Conservation (phyloP, 2,329 filamentous ascomycete genomes). For the Botrytis sinoallii region DNA sequence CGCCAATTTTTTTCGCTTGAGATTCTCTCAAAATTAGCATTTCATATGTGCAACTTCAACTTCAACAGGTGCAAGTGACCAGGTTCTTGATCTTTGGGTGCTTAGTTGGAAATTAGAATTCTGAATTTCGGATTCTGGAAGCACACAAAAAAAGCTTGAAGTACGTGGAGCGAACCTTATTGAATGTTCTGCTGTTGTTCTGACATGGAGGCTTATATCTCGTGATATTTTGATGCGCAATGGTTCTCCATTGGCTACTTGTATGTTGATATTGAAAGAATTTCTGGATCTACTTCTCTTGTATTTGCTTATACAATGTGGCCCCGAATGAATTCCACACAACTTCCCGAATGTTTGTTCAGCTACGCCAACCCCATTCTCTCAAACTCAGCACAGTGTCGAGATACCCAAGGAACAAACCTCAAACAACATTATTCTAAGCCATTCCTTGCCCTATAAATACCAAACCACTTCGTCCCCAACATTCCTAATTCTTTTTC, state of each 20-base stretch:
- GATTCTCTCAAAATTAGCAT: neutral
- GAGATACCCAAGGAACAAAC: neutral
- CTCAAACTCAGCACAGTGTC: neutral
- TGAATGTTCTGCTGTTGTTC: neutral
- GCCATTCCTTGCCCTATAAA: neutral
- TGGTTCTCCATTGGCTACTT: fast-evolving
- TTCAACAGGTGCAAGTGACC: neutral
- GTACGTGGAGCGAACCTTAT: neutral
- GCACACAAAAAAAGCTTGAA: neutral
- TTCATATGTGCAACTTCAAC: neutral
- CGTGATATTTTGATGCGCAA: neutral
- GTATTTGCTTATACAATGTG: neutral
- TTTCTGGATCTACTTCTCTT: neutral
- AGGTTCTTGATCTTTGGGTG: neutral
- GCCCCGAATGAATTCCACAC: neutral
- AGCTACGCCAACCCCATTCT: neutral
- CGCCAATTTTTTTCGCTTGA: neutral
- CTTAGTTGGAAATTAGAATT: neutral
- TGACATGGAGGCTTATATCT: neutral
- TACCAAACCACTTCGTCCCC: neutral
- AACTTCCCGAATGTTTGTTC: too few species aligned
- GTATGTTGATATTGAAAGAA: neutral
- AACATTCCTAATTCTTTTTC: neutral
- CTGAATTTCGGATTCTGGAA: neutral
- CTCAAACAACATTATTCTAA: neutral